Evolutionary conservation across 768 basidiomycete species (phyloP), one percentile per base, ranked within the genome.

Genomic region (Russula sp.): DNA sequence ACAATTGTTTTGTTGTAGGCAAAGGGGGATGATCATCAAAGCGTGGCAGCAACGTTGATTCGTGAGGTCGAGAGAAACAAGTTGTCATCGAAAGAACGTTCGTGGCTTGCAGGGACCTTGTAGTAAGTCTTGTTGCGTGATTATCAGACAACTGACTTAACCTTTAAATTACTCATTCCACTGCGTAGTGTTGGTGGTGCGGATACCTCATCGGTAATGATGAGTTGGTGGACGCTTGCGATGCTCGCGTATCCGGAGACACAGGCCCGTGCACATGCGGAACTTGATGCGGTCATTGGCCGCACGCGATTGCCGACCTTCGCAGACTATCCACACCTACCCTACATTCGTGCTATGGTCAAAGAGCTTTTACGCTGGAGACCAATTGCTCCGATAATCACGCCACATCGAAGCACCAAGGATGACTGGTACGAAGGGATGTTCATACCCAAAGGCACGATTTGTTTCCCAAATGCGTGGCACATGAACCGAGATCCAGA

Each of bases 361-460:
- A 56, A 40, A 18, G 54, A 56, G 7, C 3, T 40, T 3, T 5
- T 40, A 9, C 54, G 54, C 8, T 56, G 54, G 54, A 26, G 22
- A 40, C 38, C 54, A 10, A 2, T 40, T 36, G 2, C 24, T 1
- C 54, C 54, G 10, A 16, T 56, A 3, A 24, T n/a, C 13, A 8
- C n/a, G 3, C 36, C 38, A 16, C 54, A 56, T 28, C 24, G 24
- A 24, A 20, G 2, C 36, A 56, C 38, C 1, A 24, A 56, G 5
- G 54, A 56, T 11, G 54, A 56, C 36, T 56, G 38, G 54, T 56
- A 56, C 38, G 22, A 56, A 40, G 54, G 54, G 24, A 56, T 40
- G 54, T 40, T 56, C 18, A 40, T 56, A 3, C 54, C 54, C 1
- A 56, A 56, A n/a, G 54, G 24, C 36, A 26, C 54, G 24, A 18